phyloP scores from a whole-genome alignment of 2,329 filamentous ascomycete species.

The Phaeomoniella chlamydospora region DNA sequence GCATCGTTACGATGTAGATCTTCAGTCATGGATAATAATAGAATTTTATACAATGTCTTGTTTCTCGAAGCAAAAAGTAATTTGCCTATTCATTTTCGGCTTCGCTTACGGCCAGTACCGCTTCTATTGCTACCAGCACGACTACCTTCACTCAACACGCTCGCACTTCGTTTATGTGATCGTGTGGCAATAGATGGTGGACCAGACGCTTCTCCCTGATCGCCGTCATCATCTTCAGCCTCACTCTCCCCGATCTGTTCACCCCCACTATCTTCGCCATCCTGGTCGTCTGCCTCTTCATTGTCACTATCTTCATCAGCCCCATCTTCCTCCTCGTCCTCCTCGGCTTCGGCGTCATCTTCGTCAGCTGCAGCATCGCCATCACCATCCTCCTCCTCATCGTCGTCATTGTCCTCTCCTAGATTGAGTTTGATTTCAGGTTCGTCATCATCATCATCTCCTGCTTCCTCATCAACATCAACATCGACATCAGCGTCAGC shows the following conservation, averaged over 20 bases:
- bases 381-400: slow-evolving; percentile 4
- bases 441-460: slow-evolving; percentile 5
- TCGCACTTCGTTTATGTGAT: slow-evolving; percentile 65
- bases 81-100: slow-evolving; percentile 2
- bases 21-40: not conserved
- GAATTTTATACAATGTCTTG: not conserved
- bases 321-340: slow-evolving; percentile 3
- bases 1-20: not conserved
- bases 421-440: slow-evolving; percentile 6
- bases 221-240: slow-evolving; percentile 3
- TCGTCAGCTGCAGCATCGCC: slow-evolving; percentile 4
- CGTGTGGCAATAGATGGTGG: slow-evolving; percentile 4
- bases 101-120: slow-evolving; percentile 9
- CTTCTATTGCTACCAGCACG: slow-evolving; percentile 12
- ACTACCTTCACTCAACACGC: slow-evolving; percentile 57
- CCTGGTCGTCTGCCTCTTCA: slow-evolving; percentile 3
- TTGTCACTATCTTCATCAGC: slow-evolving; percentile 4
- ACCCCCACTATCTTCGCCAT: slow-evolving; percentile 6
- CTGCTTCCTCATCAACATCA: slow-evolving; percentile 3
- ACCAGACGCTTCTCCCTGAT: not conserved
- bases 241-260: slow-evolving; percentile 2
- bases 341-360: slow-evolving; percentile 5
- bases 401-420: slow-evolving; percentile 3
- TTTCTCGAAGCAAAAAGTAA: not conserved
- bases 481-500: slow-evolving; percentile 3